Evolutionary conservation across 1,284 basidiomycete genomes (phyloP), one percentile per base, ranked within the genome.

Genomic region (Puccinia sorghi): DNA sequence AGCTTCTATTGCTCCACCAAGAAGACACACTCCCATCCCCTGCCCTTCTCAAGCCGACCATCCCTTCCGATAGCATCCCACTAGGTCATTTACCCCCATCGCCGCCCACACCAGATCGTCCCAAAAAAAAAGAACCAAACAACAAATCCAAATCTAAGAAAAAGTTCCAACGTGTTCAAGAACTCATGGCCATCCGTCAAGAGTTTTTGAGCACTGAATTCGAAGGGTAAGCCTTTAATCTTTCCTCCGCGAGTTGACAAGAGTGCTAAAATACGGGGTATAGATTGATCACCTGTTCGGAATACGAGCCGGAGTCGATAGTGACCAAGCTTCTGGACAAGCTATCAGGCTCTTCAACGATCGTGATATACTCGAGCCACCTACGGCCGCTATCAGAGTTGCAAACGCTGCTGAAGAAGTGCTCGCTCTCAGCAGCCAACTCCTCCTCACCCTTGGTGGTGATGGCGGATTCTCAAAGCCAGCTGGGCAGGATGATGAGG

Each of bases 161-260:
- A 84, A 89, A 93, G 56, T 92, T 90, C 83, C 86, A 86, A 15
- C 87, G 88, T 9, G 86, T 87, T 13, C 88, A 90, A 56, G 84
- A 88, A 41, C 85, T 95, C 5, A 86, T 87, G 74, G 87, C 85
- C 54, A 89, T 89, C 8, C 88, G 95, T 56, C 88, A 92, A 80
- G 93, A 97, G 79, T 87, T 97, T 6, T 95, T 95, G 82, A 84
- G 86, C 0, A 95, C 94, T 17, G 91, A 91, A 75, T 75, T 75
- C 39, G 72, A 75, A 66, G 72, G 72, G 72, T 72, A 46, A n/a
- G 37, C 46, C 39, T 57, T 69, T 50, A 7, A 25, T 50, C 15
- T 69, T 25, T 52, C 15, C n/a, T 69, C 27, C 8, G 57, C 20
- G n/a, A 27, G 41, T 27, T 50, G 69, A 50, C n/a, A 39, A 22